Base-by-base conservation (phyloP, 805 yeast genomes). In the Ogataea salicorniae region DNA sequence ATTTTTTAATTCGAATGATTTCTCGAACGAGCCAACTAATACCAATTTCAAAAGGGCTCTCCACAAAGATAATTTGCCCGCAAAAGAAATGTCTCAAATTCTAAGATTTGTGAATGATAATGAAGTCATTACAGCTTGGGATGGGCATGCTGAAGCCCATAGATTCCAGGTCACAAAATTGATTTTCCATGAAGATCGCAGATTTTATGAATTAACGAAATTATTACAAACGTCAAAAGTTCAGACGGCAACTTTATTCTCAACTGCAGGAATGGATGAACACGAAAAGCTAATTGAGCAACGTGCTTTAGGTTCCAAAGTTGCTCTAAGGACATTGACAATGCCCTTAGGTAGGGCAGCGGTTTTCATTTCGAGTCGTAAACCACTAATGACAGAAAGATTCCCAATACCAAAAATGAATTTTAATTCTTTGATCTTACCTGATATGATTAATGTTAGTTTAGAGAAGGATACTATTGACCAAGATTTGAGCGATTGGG, bases 301-400 rank as follows among this genome's bases (percentile, higher is more conserved):
- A 77, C 63, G 79, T 69, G 58, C 57, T 17, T 67, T 86, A 40
- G 84, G 90, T 0, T 70, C 77, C 0, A 65, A 79, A 33, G 81
- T 83, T 26, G 87, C 87, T 0, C 60, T 82, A 29, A 70, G 97
- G 54, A 87, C 96, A 0, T 70, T 88, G 41, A 77, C 95, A 0
- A 76, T 83, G 20, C 88, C 95, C 0, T 65, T 85, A 23, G 96
- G 96, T 0, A 74, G 92, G 53, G 90, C 88, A 0, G 86, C 90
- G 0, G 67, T 88, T 9, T 81, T 83, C 47, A 79, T 76, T 44
- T 79, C 84, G 4, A 81, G 87, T 15, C 69, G 89, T 47, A 74
- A 74, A 45, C 97, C 97, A 1, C 67, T 91, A 46, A 75, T 88
- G 37, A 89, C 97, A 0, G 97, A 92, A 61, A 81, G 84, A 51